These are phyloP conservation scores for Coccomyxa sp. DNA, from an alignment of 139 green algal species.

Conservation along the genomic window DNA sequence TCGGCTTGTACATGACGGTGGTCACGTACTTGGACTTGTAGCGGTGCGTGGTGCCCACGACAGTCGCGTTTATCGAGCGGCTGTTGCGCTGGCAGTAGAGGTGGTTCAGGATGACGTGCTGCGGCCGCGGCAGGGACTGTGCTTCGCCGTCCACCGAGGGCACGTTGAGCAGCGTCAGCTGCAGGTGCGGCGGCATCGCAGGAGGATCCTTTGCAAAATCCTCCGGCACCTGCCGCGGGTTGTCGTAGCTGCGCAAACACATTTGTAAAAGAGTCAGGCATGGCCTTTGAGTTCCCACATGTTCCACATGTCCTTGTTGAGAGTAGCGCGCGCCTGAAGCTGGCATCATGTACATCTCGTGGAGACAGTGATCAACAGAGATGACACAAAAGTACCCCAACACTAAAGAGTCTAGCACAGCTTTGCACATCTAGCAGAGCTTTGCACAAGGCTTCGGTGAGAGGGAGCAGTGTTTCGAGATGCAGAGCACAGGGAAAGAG, in stretches of 20 bases:
- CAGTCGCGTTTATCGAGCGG: constrained; percentile 61
- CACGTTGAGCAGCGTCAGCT: constrained; percentile 96
- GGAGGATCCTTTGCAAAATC: constrained; percentile 98
- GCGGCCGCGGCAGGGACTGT: constrained; percentile 82
- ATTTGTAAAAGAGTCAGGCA: not conserved
- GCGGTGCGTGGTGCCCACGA: constrained; percentile 86
- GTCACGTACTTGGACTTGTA: constrained; percentile 98
- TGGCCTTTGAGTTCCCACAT: not conserved
- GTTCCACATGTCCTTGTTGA: not conserved
- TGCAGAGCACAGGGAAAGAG: too few relatives aligned
- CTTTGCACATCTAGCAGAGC: too few relatives aligned
- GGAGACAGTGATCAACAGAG: too few relatives aligned
- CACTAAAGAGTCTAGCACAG: too few relatives aligned
- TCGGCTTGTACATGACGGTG: constrained; percentile 55
- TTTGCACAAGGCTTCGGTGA: too few relatives aligned
- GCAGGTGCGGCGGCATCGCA: constrained; percentile 86
- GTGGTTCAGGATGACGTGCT: constrained; percentile 99
- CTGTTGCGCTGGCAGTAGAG: constrained; percentile 74
- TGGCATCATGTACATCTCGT: not conserved
- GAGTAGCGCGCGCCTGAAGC: not conserved
- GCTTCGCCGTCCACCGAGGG: constrained; percentile 71
- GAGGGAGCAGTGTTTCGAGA: too few relatives aligned
- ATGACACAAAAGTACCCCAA: too few relatives aligned
- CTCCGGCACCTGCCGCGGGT: constrained; percentile 57
- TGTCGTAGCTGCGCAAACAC: constrained; percentile 70